Evolutionary conservation across 2,329 filamentous ascomycete species (phyloP).

Genomic region (Neofusicoccum laricinum): DNA sequence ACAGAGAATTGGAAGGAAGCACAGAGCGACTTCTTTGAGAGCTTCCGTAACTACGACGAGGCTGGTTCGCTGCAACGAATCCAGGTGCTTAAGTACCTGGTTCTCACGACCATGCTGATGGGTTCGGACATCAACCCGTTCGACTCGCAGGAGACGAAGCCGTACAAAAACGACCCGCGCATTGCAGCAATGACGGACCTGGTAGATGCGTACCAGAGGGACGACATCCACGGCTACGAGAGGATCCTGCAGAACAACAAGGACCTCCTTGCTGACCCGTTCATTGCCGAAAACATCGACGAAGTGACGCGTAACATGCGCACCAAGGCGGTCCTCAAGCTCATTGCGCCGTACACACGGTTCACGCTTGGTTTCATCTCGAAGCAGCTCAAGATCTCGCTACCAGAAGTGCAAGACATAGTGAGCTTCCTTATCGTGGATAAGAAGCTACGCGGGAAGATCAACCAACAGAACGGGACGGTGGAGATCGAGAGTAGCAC

Average conservation of each 20-base stretch:
- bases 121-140: slow-evolving; percentile 98
- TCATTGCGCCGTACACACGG: slow-evolving; percentile 91
- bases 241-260: slow-evolving; percentile 81
- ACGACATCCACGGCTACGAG: slow-evolving; percentile 91
- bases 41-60: slow-evolving; percentile 98
- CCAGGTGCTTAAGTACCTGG: slow-evolving; percentile 94
- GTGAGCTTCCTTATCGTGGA: slow-evolving; percentile 92
- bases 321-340: slow-evolving; percentile 88
- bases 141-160: slow-evolving; percentile 97
- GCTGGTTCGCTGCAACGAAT: slow-evolving; percentile 94
- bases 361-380: slow-evolving; percentile 89
- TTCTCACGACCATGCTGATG: slow-evolving; percentile 97
- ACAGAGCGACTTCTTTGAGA: slow-evolving; percentile 97
- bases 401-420: slow-evolving; percentile 89
- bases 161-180: slow-evolving; percentile 91
- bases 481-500: slow-evolving; percentile 74
- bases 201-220: slow-evolving; percentile 92
- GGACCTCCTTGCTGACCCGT: slow-evolving; percentile 85
- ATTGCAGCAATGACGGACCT: slow-evolving; percentile 97
- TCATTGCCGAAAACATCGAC: slow-evolving; percentile 98
- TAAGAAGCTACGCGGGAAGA: slow-evolving; percentile 79
- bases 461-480: slow-evolving; percentile 82
- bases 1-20: slow-evolving; percentile 95
- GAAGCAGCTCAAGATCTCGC: slow-evolving; percentile 78
- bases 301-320: slow-evolving; percentile 98